Conservation (phyloP, 78 protist species). For the Dictyostelium purpureum region DNA sequence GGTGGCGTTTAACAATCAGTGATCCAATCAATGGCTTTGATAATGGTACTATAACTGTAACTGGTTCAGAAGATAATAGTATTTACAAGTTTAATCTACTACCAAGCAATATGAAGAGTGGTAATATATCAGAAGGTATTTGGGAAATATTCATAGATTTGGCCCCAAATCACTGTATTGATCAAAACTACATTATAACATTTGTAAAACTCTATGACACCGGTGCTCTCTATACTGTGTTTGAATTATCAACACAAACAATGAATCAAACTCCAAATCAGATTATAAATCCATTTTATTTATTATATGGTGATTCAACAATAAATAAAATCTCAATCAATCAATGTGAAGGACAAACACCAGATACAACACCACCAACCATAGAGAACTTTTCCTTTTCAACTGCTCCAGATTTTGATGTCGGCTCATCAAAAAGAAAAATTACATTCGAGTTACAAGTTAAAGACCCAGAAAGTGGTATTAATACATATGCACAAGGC, state of each 20-base stretch:
- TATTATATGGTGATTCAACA: not conserved
- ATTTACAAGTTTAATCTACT: not conserved
- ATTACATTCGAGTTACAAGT: not conserved
- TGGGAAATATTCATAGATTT: not conserved
- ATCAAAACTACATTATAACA: not conserved
- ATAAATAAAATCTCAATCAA: not conserved
- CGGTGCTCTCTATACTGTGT: not conserved
- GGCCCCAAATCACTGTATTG: not conserved
- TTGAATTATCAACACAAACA: not conserved
- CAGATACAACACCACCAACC: not conserved
- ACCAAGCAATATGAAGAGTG: not conserved
- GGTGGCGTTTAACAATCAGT: not conserved
- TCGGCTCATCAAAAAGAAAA: not conserved
- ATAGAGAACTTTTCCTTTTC: no score
- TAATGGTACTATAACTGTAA: not conserved
- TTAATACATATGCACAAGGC: not conserved
- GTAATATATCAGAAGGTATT: not conserved
- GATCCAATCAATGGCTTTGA: not conserved
- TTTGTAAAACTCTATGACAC: not conserved
- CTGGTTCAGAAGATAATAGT: not conserved
- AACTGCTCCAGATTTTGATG: no score
- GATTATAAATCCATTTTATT: not conserved
- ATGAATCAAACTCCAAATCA: not conserved
- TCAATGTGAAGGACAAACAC: not conserved
- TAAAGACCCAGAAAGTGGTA: not conserved